phyloP scores from a whole-genome alignment of 2,329 filamentous ascomycete genomes.

The Fusarium cyanostomum region DNA sequence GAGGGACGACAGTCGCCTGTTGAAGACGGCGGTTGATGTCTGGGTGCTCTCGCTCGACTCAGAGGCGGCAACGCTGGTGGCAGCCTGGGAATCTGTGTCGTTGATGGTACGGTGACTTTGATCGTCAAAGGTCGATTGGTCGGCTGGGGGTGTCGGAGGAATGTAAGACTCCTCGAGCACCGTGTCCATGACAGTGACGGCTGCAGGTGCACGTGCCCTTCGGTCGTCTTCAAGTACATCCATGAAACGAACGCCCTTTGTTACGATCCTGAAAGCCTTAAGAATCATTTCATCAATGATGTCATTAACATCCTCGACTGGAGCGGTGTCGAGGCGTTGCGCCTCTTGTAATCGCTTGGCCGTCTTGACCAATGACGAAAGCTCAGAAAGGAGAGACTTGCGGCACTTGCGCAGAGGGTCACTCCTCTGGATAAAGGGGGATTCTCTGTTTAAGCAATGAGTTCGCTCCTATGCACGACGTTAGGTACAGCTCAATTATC shows the following conservation, averaged over 20 bases:
- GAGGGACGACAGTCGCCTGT: conserved; percentile 59
- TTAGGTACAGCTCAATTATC: conserved; percentile 18
- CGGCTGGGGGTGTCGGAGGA: conserved; percentile 71
- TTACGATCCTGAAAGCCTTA: conserved; percentile 94
- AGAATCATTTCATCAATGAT: conserved; percentile 92
- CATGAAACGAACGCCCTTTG: conserved; percentile 86
- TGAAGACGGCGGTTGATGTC: conserved; percentile 48
- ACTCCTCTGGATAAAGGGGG: conserved; percentile 76
- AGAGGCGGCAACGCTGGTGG: conserved; percentile 48
- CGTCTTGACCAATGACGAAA: conserved; percentile 88
- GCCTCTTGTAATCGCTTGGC: conserved; percentile 85
- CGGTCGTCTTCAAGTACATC: conserved; percentile 80
- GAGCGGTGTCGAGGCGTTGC: conserved; percentile 60
- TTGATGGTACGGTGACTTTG: conserved; percentile 44
- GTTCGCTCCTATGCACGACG: conserved; percentile 75
- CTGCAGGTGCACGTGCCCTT: conserved; percentile 58
- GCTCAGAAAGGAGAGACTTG: conserved; percentile 87
- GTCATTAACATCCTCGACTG: conserved; percentile 71
- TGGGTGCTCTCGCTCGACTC: conserved; percentile 51
- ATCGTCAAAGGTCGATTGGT: conserved; percentile 61
- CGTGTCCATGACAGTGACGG: conserved; percentile 69
- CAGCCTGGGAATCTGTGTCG: conserved; percentile 54
- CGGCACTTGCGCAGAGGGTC: conserved; percentile 81
- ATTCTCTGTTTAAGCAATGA: conserved; percentile 86
- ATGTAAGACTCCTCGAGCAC: conserved; percentile 66